phyloP scores from a whole-genome alignment of 176 grass and related monocot genomes.

The Tillandsia leiboldiana region DNA sequence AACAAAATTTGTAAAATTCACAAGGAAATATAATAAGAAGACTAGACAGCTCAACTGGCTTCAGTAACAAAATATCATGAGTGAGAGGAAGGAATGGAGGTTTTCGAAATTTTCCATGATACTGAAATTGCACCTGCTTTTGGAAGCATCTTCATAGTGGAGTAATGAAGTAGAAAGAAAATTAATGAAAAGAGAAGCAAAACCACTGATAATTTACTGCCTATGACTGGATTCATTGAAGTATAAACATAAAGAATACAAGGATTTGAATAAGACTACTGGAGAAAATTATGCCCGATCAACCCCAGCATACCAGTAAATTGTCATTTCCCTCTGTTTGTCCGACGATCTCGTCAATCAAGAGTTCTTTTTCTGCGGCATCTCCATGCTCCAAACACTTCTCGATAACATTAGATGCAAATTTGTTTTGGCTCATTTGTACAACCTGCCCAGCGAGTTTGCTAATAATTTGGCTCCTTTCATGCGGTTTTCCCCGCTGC shows the following conservation, averaged over 20 bases:
- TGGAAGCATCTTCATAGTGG: too few species aligned
- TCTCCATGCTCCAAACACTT: slow-evolving; percentile 86
- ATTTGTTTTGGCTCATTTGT: slow-evolving; percentile 96
- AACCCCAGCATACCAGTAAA: slow-evolving; percentile 51
- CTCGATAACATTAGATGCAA: slow-evolving; percentile 90
- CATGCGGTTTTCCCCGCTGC: slow-evolving; percentile 54
- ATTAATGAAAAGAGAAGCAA: too few species aligned
- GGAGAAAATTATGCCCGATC: not conserved
- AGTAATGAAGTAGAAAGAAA: too few species aligned
- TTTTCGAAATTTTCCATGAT: too few species aligned
- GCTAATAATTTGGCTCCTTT: slow-evolving; percentile 77
- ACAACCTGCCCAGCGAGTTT: slow-evolving; percentile 73
- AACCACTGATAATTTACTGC: too few species aligned
- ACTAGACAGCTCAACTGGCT: not conserved
- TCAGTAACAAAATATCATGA: not conserved
- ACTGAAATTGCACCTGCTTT: too few species aligned
- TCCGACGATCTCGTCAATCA: slow-evolving; percentile 68
- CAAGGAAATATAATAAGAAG: not conserved
- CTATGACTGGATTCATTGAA: not conserved
- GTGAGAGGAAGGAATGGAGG: too few species aligned
- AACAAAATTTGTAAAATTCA: not conserved
- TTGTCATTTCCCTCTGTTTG: slow-evolving; percentile 88
- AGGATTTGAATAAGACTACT: slow-evolving; percentile 14
- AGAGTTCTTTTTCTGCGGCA: slow-evolving; percentile 44
- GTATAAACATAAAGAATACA: not conserved